Base-by-base conservation (phyloP, 2,329 filamentous ascomycete species). In the Botrytis cinerea region DNA sequence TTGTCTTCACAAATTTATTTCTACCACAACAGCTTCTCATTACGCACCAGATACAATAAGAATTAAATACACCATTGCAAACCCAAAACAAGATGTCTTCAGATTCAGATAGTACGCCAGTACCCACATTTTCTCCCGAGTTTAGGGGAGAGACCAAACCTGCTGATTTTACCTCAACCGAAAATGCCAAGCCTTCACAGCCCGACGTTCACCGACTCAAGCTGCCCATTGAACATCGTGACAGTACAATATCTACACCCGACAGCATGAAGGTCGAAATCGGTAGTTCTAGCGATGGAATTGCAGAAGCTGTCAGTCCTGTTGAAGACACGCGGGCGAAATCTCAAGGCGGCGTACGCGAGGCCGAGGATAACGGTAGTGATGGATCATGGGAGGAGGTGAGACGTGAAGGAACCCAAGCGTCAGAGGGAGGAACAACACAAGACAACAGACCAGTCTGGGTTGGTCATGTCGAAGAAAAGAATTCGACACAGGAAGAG, bases 361-460 rank as follows among this genome's bases (percentile, higher is more conserved):
- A 69, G 66, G 5, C 35, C 20, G 68, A 70, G 22, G 68, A 61
- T 22, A 35, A 45, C 9, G 7, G 14, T 38, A 70, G 68, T 16
- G 68, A 70, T 60, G 68, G 14, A 70, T 70, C 68, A 8, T 70
- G 68, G 68, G 51, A 70, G 35, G 68, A 70, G 6, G 28, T 70
- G 25, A 62, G 45, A n/a, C 4, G 46, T 22, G 54, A 70, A 7
- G 22, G 38, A 46, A 22, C 28, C 16, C 38, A 61, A n/a, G 48
- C 9, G 7, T 32, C n/a, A n/a, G 51, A 28, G 14, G n/a, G 3
- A 25, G 48, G 22, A 43, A 14, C 18, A 18, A 7, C 18, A 57
- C 66, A 68, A 25, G 66, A 68, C 57, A 25, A 12, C 5, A 68
- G 66, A 10, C 66, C 66, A n/a, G 48, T 57, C 0, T 68, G 48